These are phyloP conservation scores for Clarireedia sp. DNA, from an alignment of 2,329 filamentous ascomycete genomes.

Conservation along the genomic window DNA sequence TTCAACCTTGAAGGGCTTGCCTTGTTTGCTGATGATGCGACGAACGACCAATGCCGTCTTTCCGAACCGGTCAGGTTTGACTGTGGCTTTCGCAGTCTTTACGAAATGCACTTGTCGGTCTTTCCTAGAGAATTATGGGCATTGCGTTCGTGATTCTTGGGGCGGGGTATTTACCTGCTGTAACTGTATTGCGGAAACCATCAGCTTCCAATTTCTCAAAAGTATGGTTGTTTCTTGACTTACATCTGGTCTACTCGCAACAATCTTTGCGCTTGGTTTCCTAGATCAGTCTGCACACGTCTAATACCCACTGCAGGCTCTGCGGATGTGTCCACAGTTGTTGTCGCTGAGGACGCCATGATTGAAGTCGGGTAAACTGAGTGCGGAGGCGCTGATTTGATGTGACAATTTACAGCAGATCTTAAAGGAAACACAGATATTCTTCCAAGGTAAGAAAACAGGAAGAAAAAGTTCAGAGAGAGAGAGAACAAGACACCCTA, in stretches of 20 bases:
- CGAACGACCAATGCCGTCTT: slow-evolving; percentile 3
- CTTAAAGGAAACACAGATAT: too few species aligned
- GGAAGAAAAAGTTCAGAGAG: too few species aligned
- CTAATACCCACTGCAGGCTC: background rate
- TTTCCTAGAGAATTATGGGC: background rate
- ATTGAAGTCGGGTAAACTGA: background rate
- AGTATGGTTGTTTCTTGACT: background rate
- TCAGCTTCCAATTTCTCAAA: background rate
- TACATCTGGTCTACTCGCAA: slow-evolving; percentile 4
- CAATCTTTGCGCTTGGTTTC: background rate
- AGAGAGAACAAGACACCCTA: too few species aligned
- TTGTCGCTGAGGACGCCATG: background rate
- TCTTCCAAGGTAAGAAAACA: too few species aligned
- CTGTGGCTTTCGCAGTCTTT: background rate
- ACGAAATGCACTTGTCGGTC: slow-evolving; percentile 2
- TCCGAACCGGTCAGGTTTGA: slow-evolving; percentile 3
- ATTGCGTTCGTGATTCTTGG: background rate
- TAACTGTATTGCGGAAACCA: background rate
- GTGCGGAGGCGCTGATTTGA: too few species aligned
- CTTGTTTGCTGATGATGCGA: slow-evolving; percentile 2
- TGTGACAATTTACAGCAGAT: too few species aligned
- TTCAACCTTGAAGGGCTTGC: background rate
- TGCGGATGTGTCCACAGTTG: background rate
- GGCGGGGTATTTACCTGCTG: background rate
- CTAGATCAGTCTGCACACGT: background rate